Percentiles rank a stretch among this genome's conserved stretches.
phyloP scores from a whole-genome alignment of 768 basidiomycete species.

The Boletellus ananiceps region DNA sequence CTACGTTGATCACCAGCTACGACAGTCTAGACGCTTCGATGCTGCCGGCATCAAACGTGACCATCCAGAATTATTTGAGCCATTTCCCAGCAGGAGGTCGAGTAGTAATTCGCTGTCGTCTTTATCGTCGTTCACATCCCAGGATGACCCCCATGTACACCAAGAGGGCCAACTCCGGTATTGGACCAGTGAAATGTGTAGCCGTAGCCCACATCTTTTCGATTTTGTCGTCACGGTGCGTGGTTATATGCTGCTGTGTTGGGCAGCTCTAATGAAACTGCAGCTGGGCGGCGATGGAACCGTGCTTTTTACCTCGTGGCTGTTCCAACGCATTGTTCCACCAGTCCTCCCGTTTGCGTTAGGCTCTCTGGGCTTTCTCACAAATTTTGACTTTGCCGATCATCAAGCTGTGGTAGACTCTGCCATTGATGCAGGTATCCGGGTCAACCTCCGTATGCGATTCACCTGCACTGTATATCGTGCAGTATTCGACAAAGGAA shows the following conservation, averaged over 20 bases:
- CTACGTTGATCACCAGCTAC: constrained; percentile 93
- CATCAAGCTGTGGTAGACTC: constrained; percentile 82
- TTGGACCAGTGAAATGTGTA: constrained; percentile 98
- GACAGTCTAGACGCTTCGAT: constrained; percentile 88
- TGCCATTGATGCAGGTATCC: constrained; percentile 87
- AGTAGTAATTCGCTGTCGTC: constrained; percentile 61
- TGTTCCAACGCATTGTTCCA: constrained; percentile 98
- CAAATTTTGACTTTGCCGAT: constrained; percentile 91
- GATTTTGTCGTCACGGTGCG: constrained; percentile 96
- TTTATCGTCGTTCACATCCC: constrained; percentile 39
- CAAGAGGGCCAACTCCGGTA: constrained; percentile 93
- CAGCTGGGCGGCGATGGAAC: constrained; percentile 98
- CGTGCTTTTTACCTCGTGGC: constrained; percentile 97
- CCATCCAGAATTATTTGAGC: constrained; percentile 82
- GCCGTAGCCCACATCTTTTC: constrained; percentile 82
- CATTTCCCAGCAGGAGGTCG: constrained; percentile 70
- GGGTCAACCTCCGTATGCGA: constrained; percentile 97
- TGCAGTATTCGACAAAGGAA: constrained; percentile 71
- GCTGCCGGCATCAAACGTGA: constrained; percentile 83
- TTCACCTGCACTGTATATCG: constrained; percentile 99
- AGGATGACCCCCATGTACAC: constrained; percentile 34
- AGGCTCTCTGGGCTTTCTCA: constrained; percentile 95
- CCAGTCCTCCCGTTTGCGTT: constrained; percentile 96
- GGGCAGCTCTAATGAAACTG: constrained; percentile 9
- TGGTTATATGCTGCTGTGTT: background rate